phyloP scores from a whole-genome alignment of 306 rosid species.

The Vicia villosa region DNA sequence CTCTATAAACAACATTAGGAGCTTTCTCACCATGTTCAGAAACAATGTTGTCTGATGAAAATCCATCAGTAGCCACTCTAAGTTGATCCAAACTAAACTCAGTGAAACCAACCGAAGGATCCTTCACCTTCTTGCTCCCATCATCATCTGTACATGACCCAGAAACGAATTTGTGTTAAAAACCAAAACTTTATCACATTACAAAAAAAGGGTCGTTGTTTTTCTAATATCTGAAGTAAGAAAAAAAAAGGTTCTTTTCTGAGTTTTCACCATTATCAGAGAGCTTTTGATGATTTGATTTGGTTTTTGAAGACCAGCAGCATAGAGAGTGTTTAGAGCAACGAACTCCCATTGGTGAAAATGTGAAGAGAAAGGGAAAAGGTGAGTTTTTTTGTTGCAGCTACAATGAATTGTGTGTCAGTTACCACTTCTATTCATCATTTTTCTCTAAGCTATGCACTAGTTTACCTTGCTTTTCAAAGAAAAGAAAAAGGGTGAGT shows the following conservation, averaged over 20 bases:
- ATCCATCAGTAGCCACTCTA: conserved; percentile 77
- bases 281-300: conserved; percentile 65
- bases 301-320: conserved; percentile 82
- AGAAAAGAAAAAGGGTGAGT: no score
- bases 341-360: conserved; percentile 85
- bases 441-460: no score
- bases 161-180: conserved; percentile 20
- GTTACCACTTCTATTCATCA: no score
- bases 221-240: no score
- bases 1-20: conserved; percentile 93
- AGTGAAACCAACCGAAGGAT: conserved; percentile 60
- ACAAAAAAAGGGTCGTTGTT: background rate
- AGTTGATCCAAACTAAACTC: conserved; percentile 86
- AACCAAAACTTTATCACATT: conserved; percentile 14
- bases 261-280: conserved; percentile 56
- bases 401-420: no score
- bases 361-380: no score
- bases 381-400: no score
- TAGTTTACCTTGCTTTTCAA: no score
- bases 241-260: no score
- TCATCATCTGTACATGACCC: conserved; percentile 56
- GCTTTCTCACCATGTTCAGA: conserved; percentile 99
- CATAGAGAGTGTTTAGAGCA: conserved; percentile 86
- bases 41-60: conserved; percentile 84
- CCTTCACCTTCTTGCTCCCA: conserved; percentile 53